Evolutionary conservation across 1,139 yeast species (phyloP), one percentile per base, ranked within the genome.

Genomic region (Candida glucosophila): DNA sequence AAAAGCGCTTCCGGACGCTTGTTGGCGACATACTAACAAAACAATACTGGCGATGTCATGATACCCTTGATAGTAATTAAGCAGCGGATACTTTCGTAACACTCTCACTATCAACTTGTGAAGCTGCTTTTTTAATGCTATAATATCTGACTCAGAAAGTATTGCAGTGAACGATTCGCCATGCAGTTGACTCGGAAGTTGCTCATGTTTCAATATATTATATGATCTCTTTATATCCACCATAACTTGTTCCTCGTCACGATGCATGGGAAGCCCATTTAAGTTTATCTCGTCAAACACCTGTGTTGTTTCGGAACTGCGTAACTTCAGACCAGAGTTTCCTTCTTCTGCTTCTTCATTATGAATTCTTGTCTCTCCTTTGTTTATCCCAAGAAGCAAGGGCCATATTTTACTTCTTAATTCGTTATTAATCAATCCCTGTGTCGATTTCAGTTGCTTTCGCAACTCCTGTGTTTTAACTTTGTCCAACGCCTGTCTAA

Each of bases 11-110:
- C 40, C 37, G 4, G 40, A 31, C 12, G 31, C 35, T 6, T 39
- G 40, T 17, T 40, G 30, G 9, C 53, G 58, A 39, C 73, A 72
- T 1, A 78, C 69, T 12, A 77, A 42, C 12, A 80, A 54, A n/a
- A 82, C 56, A 6, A 81, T 65, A 26, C 82, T 69, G 2, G 86
- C 88, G 19, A 88, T 60, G 44, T 90, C 97, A 52, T 90, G 97
- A 46, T 70, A 85, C 0, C 98, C 98, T 52, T 90, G 98, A 47
- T 85, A 90, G 49, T 90, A 90, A 32, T 72, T 60, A 23, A 88
- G 56, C 6, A 51, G 41, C 0, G 88, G 88, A 39, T 78, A 61
- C 17, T 62, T 63, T 17, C 85, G 51, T 14, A 90, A 56, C 2
- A 85, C 58, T 14, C 62, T 57, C 8, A 68, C 51, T 6, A 86